Conservation (phyloP, 768 basidiomycete genomes). For the Mycena alexandri region DNA sequence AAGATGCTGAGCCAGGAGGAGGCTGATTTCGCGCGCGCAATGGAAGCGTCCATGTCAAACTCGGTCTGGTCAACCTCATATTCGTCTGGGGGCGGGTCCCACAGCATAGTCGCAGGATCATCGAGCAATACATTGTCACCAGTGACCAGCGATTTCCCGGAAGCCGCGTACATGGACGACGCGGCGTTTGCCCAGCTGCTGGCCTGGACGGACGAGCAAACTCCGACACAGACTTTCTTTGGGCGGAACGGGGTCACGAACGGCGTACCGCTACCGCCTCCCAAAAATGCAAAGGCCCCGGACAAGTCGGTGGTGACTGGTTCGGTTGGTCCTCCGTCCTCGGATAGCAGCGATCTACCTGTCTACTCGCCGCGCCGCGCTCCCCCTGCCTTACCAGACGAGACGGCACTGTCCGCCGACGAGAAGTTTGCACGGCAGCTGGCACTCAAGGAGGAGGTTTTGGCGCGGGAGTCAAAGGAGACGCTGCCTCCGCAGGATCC, state of each 20-base stretch:
- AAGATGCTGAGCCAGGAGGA: conserved; percentile 65
- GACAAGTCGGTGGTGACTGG: background rate
- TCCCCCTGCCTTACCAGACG: conserved; percentile 19
- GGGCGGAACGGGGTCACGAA: conserved; percentile 1
- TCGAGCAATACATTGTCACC: conserved; percentile 33
- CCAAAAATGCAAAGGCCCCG: conserved; percentile 17
- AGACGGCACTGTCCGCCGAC: conserved; percentile 44
- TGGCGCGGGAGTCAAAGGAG: conserved; percentile 28
- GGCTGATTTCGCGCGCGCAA: conserved; percentile 72
- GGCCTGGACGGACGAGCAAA: conserved; percentile 28
- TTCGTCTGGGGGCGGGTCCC: conserved; percentile 27
- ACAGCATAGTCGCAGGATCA: conserved; percentile 36
- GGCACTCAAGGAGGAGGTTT: conserved; percentile 35
- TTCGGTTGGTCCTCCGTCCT: background rate
- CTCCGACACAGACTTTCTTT: conserved; percentile 33
- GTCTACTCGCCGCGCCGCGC: conserved; percentile 17
- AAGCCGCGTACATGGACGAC: conserved; percentile 33
- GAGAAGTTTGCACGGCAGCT: conserved; percentile 45
- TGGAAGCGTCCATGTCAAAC: conserved; percentile 63
- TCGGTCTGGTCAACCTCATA: conserved; percentile 33
- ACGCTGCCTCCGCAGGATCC: conserved; percentile 21
- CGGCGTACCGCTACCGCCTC: background rate
- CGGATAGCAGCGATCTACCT: conserved; percentile 14
- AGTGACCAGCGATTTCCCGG: conserved; percentile 10
- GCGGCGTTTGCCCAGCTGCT: conserved; percentile 34